Base-by-base conservation (phyloP, 2,329 filamentous ascomycete species). In the Venturiaceae sp. region DNA sequence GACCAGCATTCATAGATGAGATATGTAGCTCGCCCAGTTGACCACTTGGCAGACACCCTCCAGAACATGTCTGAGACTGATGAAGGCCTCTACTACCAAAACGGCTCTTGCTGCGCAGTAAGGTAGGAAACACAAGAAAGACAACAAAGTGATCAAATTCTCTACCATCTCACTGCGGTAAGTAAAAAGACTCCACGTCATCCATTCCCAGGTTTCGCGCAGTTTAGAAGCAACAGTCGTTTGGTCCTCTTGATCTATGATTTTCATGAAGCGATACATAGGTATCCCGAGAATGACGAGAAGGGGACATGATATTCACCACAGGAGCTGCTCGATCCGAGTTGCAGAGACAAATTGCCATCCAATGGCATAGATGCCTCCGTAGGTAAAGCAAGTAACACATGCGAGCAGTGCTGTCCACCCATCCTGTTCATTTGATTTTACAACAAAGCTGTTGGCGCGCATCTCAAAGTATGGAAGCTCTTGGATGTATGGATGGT, bases 301-400 rank as follows among this genome's bases (percentile, higher is more conserved):
- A 47, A 47, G 23, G 6, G 21, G 41, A 47, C 41, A 47, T 21
- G 50, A 21, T 14, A 58, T 55, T 1, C 65, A 60, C 68, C 68
- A 70, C 2, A 65, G 21, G 44, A 53, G 60, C n/a, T 53, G 58
- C 55, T 69, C 68, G 3, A 59, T 46, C 0, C 14, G 7, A 7
- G 63, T 65, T 9, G 65, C 62, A 47, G 69, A 71, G 8, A 59
- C 21, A 21, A 59, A 61, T 9, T 61, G 62, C 68, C 67, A 69
- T 4, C 62, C 67, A 0, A 56, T 30, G 21, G 67, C 53, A 53
- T 70, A 67, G 13, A 67, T 39, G 41, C 63, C 63, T 23, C 67
- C 68, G 53, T 70, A 69, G 7, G 60, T 37, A 11, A 46, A 9
- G 21, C 41, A 46, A 28, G 41, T 46, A 1, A 21, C 41, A 11